Base-by-base conservation (phyloP, 1,139 yeast genomes). In the Taphrina confusa region DNA sequence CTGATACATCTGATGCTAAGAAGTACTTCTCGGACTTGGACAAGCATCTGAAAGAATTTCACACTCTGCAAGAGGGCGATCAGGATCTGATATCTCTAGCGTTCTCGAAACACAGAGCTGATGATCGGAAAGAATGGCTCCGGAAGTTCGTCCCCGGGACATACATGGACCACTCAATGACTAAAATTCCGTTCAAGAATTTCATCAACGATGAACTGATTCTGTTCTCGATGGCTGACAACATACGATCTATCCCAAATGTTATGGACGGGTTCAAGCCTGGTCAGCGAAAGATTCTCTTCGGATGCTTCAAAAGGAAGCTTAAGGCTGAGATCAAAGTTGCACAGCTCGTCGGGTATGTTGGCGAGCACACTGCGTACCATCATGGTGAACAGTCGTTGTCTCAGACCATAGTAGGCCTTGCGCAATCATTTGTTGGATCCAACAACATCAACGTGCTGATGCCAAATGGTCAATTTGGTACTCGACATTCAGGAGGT, bases 401-500 rank as follows among this genome's bases (percentile, higher is more conserved):
- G 65, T 83, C 84, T 67, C 95, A 85, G 72, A 89, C 98, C 0
- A 91, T 94, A 70, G 83, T 92, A 68, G 95, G 96, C 20, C 75
- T 94, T 70, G 98, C 98, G 0, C 98, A 94, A 72, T 90, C 89
- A 71, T 94, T 87, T 70, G 86, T 92, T 61, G 99, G 99, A 8
- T 80, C 96, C 9, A 94, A 94, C 70, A 94, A 94, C 69, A 76
- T 94, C 67, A 87, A 94, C 71, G 69, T 89, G 52, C 77, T 94
- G 67, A 80, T 84, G 72, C 98, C 99, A 47, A 87, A 85, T 71
- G 99, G 99, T 78, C 86, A 91, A 28, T 94, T 94, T 72, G 99
- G 99, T 80, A 85, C 97, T 1, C 83, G 99, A 75, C 92, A 95
- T 44, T 81, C 90, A 34, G 98, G 99, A 73, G 99, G 99, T 76